These are phyloP conservation scores for Ophiostoma quercus DNA, from an alignment of 2,329 filamentous ascomycete genomes.

Conservation along the genomic window DNA sequence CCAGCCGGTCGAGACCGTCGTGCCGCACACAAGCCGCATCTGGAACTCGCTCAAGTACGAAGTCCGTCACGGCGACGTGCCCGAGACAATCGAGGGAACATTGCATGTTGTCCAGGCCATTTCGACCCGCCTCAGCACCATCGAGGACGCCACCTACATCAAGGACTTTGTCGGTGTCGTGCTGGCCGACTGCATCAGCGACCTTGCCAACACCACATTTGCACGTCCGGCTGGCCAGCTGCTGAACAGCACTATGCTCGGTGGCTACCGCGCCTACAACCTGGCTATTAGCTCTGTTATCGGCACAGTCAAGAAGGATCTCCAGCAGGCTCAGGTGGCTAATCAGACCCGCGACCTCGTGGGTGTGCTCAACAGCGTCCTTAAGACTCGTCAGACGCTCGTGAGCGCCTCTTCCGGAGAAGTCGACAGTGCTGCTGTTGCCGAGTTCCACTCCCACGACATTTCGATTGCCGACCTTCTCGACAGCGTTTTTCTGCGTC, in stretches of 20 bases:
- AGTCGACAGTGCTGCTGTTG: slow-evolving; percentile 30
- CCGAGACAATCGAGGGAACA: slow-evolving; percentile 53
- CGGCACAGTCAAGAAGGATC: slow-evolving; percentile 45
- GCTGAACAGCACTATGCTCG: slow-evolving; percentile 47
- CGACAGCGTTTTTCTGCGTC: slow-evolving; percentile 40
- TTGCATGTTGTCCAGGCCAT: slow-evolving; percentile 50
- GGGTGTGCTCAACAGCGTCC: slow-evolving; percentile 46
- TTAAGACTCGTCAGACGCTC: slow-evolving; percentile 44
- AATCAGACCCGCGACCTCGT: slow-evolving; percentile 50
- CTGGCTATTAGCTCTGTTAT: slow-evolving; percentile 44
- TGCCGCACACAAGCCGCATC: slow-evolving; percentile 46
- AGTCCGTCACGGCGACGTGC: slow-evolving; percentile 55
- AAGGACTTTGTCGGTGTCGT: slow-evolving; percentile 33
- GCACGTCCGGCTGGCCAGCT: slow-evolving; percentile 49
- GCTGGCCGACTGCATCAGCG: slow-evolving; percentile 50
- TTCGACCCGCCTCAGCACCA: slow-evolving; percentile 37
- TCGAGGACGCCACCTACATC: neutral
- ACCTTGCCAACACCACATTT: slow-evolving; percentile 50
- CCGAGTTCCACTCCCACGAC: slow-evolving; percentile 39
- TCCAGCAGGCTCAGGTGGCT: slow-evolving; percentile 47
- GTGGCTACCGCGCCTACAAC: slow-evolving; percentile 45
- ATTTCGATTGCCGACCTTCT: slow-evolving; percentile 41
- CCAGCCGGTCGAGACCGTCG: slow-evolving; percentile 43
- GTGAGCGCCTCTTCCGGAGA: slow-evolving; percentile 28
- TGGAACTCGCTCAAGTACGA: slow-evolving; percentile 60